Evolutionary conservation across 345 rosid genomes (phyloP).

Genomic region (Syzygium aromaticum): DNA sequence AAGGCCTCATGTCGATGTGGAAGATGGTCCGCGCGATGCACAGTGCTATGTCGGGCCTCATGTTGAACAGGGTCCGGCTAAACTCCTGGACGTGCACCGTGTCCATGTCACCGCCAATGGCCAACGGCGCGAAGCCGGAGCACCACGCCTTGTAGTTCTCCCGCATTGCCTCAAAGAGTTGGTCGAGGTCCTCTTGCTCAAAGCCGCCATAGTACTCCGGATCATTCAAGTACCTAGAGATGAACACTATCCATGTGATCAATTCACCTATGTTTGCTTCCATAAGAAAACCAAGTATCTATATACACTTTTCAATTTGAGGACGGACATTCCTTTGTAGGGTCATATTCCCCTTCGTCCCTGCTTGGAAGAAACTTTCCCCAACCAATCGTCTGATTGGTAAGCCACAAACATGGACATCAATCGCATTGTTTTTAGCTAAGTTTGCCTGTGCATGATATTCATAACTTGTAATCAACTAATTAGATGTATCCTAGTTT

Average conservation of each 20-base stretch:
- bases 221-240: constrained; percentile 58
- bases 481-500: not conserved
- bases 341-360: not conserved
- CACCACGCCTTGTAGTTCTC: constrained; percentile 79
- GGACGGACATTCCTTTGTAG: not conserved
- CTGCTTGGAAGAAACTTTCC: not conserved
- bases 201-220: constrained; percentile 77
- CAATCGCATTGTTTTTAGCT: not conserved
- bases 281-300: not conserved
- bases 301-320: not conserved
- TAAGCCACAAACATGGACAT: not conserved
- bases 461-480: not conserved
- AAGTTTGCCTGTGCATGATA: not conserved
- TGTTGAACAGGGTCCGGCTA: constrained; percentile 76
- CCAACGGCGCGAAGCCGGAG: constrained; percentile 68
- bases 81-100: constrained; percentile 74
- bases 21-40: constrained; percentile 52
- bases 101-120: constrained; percentile 79
- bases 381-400: not conserved
- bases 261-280: not conserved
- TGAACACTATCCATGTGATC: not conserved
- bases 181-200: constrained; percentile 64
- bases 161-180: constrained; percentile 59
- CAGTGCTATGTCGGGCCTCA: constrained; percentile 84
- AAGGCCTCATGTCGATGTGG: constrained; percentile 61